Conservation (phyloP, 768 basidiomycete genomes). For the Tulasnella sp. region DNA sequence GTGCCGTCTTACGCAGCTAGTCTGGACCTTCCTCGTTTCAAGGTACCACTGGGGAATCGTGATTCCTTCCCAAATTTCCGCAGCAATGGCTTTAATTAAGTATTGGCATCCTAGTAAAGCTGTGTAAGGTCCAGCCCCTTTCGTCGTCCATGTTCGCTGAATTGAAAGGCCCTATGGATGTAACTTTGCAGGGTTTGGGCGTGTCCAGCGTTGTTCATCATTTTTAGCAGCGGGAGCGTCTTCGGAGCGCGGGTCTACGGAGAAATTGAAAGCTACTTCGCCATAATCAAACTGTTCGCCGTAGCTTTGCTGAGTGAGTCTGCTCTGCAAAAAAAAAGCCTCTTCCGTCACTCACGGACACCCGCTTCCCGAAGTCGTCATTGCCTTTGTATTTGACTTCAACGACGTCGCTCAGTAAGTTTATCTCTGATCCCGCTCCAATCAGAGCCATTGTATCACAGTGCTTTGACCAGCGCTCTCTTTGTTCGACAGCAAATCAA, state of each 20-base stretch:
- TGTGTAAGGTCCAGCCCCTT: background rate
- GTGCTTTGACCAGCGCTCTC: background rate
- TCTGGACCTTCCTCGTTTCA: background rate
- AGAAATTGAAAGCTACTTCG: background rate
- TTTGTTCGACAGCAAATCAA: background rate
- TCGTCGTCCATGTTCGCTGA: background rate
- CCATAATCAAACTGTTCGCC: slow-evolving; percentile 4
- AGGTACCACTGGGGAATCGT: slow-evolving; percentile 12
- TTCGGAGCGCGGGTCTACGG: slow-evolving; percentile 2
- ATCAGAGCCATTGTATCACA: background rate
- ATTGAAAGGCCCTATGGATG: background rate
- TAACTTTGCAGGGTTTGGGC: background rate
- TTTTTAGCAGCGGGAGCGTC: background rate
- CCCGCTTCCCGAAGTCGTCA: background rate
- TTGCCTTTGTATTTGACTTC: background rate
- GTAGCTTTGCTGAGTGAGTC: slow-evolving; percentile 6
- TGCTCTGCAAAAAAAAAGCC: background rate
- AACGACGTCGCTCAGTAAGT: background rate
- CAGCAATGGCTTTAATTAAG: background rate
- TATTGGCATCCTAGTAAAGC: background rate
- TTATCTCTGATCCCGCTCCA: background rate
- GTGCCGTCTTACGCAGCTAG: too few species aligned
- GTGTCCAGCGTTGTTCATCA: background rate
- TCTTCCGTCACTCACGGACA: background rate
- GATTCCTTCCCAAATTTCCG: slow-evolving; percentile 5